Evolutionary conservation across 2,329 filamentous ascomycete species (phyloP).

Genomic region (Pyrenophora seminiperda): DNA sequence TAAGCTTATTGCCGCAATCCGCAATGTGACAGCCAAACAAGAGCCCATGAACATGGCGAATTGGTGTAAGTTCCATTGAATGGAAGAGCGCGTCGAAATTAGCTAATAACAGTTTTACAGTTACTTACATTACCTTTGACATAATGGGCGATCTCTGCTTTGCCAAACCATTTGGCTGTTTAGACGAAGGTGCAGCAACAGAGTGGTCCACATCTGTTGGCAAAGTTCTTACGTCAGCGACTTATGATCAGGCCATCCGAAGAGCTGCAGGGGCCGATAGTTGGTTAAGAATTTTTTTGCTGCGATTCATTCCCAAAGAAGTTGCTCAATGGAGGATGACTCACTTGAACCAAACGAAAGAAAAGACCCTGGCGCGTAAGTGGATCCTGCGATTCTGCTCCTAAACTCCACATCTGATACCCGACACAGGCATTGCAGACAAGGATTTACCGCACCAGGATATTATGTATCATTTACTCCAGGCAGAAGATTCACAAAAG

Average conservation of each 20-base stretch:
- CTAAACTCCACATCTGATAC: background rate
- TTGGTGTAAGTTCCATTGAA: background rate
- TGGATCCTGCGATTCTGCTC: background rate
- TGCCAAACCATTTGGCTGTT: background rate
- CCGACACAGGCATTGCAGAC: background rate
- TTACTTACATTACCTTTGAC: conserved; percentile 1
- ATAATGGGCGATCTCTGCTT: conserved; percentile 4
- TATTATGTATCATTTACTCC: background rate
- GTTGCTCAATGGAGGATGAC: background rate
- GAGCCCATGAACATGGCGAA: background rate
- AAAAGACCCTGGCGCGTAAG: conserved; percentile 3
- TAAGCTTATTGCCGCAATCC: background rate
- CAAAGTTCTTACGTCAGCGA: background rate
- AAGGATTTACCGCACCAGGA: background rate
- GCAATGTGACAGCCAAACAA: background rate
- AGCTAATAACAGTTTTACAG: background rate
- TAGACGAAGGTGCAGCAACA: background rate
- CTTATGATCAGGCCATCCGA: background rate
- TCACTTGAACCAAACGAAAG: background rate
- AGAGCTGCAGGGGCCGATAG: background rate
- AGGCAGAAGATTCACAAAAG: background rate
- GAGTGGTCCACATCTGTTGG: background rate
- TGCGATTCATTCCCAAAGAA: background rate
- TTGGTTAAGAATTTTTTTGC: background rate
- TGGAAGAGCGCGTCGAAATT: rapidly evolving